Evolutionary conservation across 2,329 filamentous ascomycete species (phyloP), one percentile per base, ranked within the genome.

Genomic region (Talaromyces piceae): DNA sequence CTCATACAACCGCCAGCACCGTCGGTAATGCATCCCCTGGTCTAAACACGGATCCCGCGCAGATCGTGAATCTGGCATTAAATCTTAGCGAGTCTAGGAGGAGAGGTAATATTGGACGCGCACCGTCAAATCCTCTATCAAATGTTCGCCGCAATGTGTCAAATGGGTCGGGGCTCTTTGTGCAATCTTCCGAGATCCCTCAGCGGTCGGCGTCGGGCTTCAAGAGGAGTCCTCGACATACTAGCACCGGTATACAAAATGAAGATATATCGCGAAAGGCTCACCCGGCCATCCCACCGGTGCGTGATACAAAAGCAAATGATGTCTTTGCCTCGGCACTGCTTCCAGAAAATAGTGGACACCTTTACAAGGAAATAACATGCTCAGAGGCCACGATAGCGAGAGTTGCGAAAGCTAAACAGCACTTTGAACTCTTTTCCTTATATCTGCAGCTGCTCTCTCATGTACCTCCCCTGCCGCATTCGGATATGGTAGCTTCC

Each of bases 41-140:
- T 5, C 63, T 87, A 18, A 82, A 89, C 60, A 77, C 86, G 54
- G 91, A 96, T 62, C 86, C 91, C 6, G 82, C 86, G 3, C 88
- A 95, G 67, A 94, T 97, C 57, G 89, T 97, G 39, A 90, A 90
- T 62, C 87, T 97, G 80, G 91, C 91, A 1, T 71, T 97, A 59
- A 93, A 86, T 57, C 71, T 97, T 46, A 95, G 87, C 72, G 89
- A 96, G 67, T 62, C 81, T 83, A 57, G 81, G 82, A 63, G 77
- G 77, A 69, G 87, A 75, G 55, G 81, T 72, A 67, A 80, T 74
- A 68, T 78, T 73, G 67, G 82, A 65, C 66, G 77, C 68, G 58
- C 80, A 62, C 50, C 81, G 64, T 63, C 78, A 67, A 50, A 69
- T 25, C 67, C 73, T 72, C 30, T 80, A 80, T 64, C 59, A 59